Conservation (phyloP, 805 yeast genomes). For the Candida chauliodis region DNA sequence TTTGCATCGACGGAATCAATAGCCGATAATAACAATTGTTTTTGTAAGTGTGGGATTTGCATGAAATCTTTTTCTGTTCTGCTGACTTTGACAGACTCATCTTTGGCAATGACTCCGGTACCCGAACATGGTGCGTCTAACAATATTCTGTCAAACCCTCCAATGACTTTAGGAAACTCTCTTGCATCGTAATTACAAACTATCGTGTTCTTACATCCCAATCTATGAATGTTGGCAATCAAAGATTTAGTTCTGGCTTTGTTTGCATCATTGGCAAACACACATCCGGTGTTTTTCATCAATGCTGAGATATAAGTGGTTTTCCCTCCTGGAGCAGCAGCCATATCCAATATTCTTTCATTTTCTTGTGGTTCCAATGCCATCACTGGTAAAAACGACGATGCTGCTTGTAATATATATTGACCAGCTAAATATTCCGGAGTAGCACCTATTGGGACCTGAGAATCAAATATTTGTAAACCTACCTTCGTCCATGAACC, state of each 20-base stretch:
- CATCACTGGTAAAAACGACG: conserved; percentile 96
- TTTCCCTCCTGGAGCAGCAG: conserved; percentile 99
- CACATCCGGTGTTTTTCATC: conserved; percentile 97
- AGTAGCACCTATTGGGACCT: conserved; percentile 99
- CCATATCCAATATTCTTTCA: conserved; percentile 96
- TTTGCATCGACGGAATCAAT: conserved; percentile 96
- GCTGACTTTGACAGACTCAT: conserved; percentile 86
- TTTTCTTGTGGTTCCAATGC: conserved; percentile 96
- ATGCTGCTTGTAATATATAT: conserved; percentile 96
- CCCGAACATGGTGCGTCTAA: conserved; percentile 99
- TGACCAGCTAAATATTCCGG: conserved; percentile 98
- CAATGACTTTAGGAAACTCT: conserved; percentile 96
- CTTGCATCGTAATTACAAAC: conserved; percentile 98
- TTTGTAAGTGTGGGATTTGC: conserved; percentile 94
- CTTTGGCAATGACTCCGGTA: conserved; percentile 98
- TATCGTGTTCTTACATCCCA: conserved; percentile 94
- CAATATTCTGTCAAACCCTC: conserved; percentile 93
- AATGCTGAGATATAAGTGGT: conserved; percentile 91
- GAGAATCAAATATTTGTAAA: conserved; percentile 93
- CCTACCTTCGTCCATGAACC: conserved; percentile 99
- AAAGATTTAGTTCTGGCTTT: conserved; percentile 94
- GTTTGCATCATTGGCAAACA: conserved; percentile 96
- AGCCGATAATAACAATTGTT: conserved; percentile 88
- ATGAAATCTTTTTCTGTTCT: conserved; percentile 96
- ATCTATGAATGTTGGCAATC: conserved; percentile 94